A percentile compares a stretch with the other conserved stretches of the same genome.
Conservation (phyloP, 495 filamentous ascomycete genomes). For the Elaphomyces granulatus region DNA sequence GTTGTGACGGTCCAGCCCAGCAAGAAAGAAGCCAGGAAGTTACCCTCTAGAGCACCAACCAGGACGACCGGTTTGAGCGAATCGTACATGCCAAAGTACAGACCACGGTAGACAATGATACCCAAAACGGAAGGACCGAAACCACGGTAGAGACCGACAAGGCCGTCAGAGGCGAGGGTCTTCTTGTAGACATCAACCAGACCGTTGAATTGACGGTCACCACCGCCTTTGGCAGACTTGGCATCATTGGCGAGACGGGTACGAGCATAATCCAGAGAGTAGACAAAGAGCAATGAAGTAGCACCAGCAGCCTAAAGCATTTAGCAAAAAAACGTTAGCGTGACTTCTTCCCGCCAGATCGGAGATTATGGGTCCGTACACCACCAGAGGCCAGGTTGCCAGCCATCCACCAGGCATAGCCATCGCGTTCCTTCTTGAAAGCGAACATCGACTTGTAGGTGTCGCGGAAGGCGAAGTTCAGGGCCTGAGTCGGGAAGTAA, state of each 20-base stretch:
- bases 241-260: constrained; percentile 99
- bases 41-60: constrained; percentile 79
- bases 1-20: constrained; percentile 99
- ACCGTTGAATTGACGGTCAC: constrained; percentile 99
- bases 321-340: too few relatives aligned
- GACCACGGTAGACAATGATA: constrained; percentile 99
- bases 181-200: constrained; percentile 99
- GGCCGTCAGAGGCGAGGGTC: constrained; percentile 95
- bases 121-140: constrained; percentile 98
- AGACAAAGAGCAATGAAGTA: constrained; percentile 99
- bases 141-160: constrained; percentile 99
- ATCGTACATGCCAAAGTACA: constrained; percentile 99
- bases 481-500: constrained; percentile 99
- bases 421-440: constrained; percentile 99
- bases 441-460: constrained; percentile 99
- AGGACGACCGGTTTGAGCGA: constrained; percentile 98
- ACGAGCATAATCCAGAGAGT: constrained; percentile 99
- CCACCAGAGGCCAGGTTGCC: constrained; percentile 99
- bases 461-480: constrained; percentile 99
- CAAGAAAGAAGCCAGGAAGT: constrained; percentile 96
- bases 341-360: too few relatives aligned
- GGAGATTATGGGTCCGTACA: constrained; percentile 60
- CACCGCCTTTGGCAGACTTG: constrained; percentile 88
- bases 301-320: constrained; percentile 77
- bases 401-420: constrained; percentile 97